A percentile compares a stretch with the other conserved stretches of the same genome.
These are phyloP conservation scores for Yamadazyma atmosphaerica DNA, from an alignment of 1,139 yeast genomes.

Conservation along the genomic window DNA sequence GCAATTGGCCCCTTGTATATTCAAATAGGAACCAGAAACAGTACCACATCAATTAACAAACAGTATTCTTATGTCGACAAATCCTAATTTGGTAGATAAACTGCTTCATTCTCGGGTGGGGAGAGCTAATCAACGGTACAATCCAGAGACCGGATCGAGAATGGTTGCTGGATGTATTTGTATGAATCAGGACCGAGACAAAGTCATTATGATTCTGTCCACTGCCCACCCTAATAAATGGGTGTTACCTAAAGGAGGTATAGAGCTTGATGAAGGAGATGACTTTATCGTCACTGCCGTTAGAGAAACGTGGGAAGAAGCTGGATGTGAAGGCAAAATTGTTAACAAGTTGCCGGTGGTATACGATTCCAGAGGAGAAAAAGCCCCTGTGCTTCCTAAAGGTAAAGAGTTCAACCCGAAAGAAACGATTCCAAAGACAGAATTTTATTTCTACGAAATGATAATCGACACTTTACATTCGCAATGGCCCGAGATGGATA, in stretches of 20 bases:
- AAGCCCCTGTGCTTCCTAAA: conserved; percentile 49
- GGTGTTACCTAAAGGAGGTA: conserved; percentile 96
- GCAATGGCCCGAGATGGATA: conserved; percentile 71
- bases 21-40: too few relatives aligned
- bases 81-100: conserved; percentile 18
- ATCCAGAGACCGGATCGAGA: conserved; percentile 66
- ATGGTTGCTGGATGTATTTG: conserved; percentile 91
- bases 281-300: conserved; percentile 58
- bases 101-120: conserved; percentile 33
- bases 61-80: not conserved
- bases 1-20: too few relatives aligned
- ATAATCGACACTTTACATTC: conserved; percentile 52
- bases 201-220: conserved; percentile 78
- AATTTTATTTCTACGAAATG: conserved; percentile 85
- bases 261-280: conserved; percentile 79
- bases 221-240: conserved; percentile 65
- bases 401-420: conserved; percentile 42
- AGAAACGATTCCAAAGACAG: conserved; percentile 60
- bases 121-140: conserved; percentile 41
- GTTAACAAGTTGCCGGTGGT: conserved; percentile 59
- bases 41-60: too few relatives aligned
- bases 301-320: conserved; percentile 98
- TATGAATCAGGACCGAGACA: conserved; percentile 52
- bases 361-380: conserved; percentile 66
- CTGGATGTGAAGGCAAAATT: conserved; percentile 77